These are phyloP conservation scores for Bjerkandera adusta DNA, from an alignment of 1,284 basidiomycete species.

Conservation along the genomic window DNA sequence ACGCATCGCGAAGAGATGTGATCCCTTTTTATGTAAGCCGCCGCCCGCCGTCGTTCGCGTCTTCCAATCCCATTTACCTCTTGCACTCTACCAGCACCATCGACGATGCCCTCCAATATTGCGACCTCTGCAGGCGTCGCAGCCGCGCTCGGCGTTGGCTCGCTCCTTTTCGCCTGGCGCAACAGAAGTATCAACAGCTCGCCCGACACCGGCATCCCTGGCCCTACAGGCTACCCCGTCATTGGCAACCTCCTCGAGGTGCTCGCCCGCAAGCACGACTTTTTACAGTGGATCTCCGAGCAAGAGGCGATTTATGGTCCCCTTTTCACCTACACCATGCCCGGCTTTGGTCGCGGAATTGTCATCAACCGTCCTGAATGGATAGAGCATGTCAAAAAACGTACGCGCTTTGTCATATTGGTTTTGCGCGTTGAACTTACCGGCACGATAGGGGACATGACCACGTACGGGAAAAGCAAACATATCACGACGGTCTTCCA, in stretches of 20 bases:
- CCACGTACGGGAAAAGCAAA: conserved; percentile 17
- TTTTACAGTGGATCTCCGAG: conserved; percentile 8
- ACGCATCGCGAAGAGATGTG: too few species aligned
- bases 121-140: too few species aligned
- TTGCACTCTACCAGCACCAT: too few species aligned
- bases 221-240: conserved; percentile 25
- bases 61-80: too few species aligned
- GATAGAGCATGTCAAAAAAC: conserved; percentile 23
- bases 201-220: conserved; percentile 18
- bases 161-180: conserved; percentile 14
- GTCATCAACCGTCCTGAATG: conserved; percentile 27
- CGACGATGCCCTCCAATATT: too few species aligned
- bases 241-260: conserved; percentile 22
- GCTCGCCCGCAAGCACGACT: conserved; percentile 17
- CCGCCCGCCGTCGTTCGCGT: too few species aligned
- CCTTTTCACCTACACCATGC: conserved; percentile 24
- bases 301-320: conserved; percentile 18
- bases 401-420: conserved; percentile 10
- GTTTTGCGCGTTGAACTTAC: too few species aligned
- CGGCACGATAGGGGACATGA: conserved; percentile 17
- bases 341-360: conserved; percentile 22
- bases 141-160: too few species aligned
- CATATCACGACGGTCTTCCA: conserved; percentile 16
- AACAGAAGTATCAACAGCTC: conserved; percentile 17
- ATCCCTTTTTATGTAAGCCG: too few species aligned